Conservation (phyloP, 495 filamentous ascomycete genomes). For the Penicillium steckii region DNA sequence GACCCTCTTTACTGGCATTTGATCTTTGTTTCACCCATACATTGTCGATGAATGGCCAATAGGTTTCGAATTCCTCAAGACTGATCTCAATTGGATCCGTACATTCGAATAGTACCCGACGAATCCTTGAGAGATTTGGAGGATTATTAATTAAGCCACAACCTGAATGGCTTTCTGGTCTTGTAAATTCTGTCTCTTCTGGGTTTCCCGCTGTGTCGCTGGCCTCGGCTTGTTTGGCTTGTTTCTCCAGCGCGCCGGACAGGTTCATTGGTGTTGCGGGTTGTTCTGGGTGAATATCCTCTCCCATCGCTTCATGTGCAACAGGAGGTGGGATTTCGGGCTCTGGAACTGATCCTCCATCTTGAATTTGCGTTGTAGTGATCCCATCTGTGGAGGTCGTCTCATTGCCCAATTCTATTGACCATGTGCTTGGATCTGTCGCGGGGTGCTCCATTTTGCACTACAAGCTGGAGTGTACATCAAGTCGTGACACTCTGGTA, state of each 20-base stretch:
- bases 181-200: background rate
- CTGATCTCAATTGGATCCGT: constrained; percentile 53
- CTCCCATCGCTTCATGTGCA: constrained; percentile 9
- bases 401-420: constrained; percentile 14
- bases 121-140: constrained; percentile 45
- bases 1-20: constrained; percentile 49
- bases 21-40: constrained; percentile 54
- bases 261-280: constrained; percentile 20
- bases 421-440: constrained; percentile 19
- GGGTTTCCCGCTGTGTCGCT: background rate
- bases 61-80: constrained; percentile 49
- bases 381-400: constrained; percentile 11
- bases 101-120: constrained; percentile 49
- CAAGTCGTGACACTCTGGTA: background rate
- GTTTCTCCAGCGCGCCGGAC: constrained; percentile 24
- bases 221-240: constrained; percentile 15
- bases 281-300: constrained; percentile 7
- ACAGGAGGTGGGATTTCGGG: constrained; percentile 8
- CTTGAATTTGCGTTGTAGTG: constrained; percentile 5
- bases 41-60: constrained; percentile 56
- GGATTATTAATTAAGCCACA: constrained; percentile 41
- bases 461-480: background rate
- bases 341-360: constrained; percentile 11
- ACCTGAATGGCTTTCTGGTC: constrained; percentile 2
- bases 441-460: background rate